Evolutionary conservation across 176 grass and related monocot species (phyloP), one percentile per base, ranked within the genome.

Genomic region (Carex myosuroides): DNA sequence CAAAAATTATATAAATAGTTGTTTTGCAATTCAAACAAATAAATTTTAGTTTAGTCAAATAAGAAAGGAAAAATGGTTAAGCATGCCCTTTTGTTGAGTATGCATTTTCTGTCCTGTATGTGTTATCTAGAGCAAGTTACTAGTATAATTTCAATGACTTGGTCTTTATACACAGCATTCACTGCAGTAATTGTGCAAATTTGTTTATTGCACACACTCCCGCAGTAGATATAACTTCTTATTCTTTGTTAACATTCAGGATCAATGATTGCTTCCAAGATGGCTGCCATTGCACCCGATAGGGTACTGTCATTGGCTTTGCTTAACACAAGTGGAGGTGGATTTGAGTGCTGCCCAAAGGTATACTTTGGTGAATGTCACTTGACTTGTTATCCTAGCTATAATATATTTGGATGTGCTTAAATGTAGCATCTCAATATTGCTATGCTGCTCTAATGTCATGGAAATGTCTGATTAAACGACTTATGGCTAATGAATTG

Each of bases 341-440:
- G 93, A 35, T 92, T 87, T 81, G 86, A 95, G 67, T 92, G 93
- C 82, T 89, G 89, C 37, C 93, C 93, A 18, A 95, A 90, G 88
- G 90, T 95, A 92, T 84, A 35, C 11, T 54, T 3, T 54, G 21
- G 21, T 55, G 12, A 76, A 55, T 55, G 3, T 55, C 48, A 54
- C 16, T 12, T 20, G 14, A 72, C 3, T 21, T 37, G 60, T 66
- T 66, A 24, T 63, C 14, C 29, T 42, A n/a, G 62, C 79, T 2
- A 8, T 66, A 79, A 79, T 17, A 79, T 75, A 75, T 29, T 73
- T 29, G 8, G 12, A 75, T 75, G 12, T 29, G 4, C 70, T 26
- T 75, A 75, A 0, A 26, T 3, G 20, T 22, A 64, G 21, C 3
- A 42, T 82, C 9, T 20, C n/a, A 22, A 72, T 74, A 6, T 74